phyloP scores from a whole-genome alignment of 257 asterid genomes.

The Rubia yunnanensis region DNA sequence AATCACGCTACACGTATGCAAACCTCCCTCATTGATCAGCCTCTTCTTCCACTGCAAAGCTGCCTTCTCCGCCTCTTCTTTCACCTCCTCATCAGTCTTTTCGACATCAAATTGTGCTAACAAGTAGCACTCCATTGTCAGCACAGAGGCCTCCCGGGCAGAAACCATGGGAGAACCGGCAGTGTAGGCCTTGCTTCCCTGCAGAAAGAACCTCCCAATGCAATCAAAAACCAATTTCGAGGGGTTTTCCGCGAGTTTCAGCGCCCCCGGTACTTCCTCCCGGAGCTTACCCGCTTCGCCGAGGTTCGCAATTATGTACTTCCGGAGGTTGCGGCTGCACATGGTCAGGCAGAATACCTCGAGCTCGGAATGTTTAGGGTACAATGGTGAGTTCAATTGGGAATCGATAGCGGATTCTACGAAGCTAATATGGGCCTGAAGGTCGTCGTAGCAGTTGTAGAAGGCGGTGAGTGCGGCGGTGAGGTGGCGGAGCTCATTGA shows the following conservation, averaged over 20 bases:
- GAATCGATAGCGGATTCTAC: constrained; percentile 37
- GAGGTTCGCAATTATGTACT: constrained; percentile 34
- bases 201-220: constrained; percentile 63
- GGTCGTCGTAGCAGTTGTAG: constrained; percentile 47
- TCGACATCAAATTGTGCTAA: constrained; percentile 40
- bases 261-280: constrained; percentile 56
- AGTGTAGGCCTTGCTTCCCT: constrained; percentile 49
- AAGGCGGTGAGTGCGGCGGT: constrained; percentile 44
- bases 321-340: constrained; percentile 47
- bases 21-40: constrained; percentile 62
- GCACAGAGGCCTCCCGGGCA: constrained; percentile 60
- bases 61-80: constrained; percentile 46
- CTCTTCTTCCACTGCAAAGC: constrained; percentile 75
- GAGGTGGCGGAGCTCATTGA: constrained; percentile 35
- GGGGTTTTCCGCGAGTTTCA: constrained; percentile 47
- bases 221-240: constrained; percentile 56
- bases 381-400: constrained; percentile 18
- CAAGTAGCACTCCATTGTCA: constrained; percentile 60
- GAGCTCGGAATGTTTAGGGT: constrained; percentile 35
- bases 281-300: constrained; percentile 32
- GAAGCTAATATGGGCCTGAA: constrained; percentile 44
- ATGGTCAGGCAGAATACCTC: constrained; percentile 40
- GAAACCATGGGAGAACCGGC: constrained; percentile 47
- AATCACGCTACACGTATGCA: constrained; percentile 37
- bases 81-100: constrained; percentile 32